Conservation (phyloP, 2,329 filamentous ascomycete species). For the Ilyonectria destructans region DNA sequence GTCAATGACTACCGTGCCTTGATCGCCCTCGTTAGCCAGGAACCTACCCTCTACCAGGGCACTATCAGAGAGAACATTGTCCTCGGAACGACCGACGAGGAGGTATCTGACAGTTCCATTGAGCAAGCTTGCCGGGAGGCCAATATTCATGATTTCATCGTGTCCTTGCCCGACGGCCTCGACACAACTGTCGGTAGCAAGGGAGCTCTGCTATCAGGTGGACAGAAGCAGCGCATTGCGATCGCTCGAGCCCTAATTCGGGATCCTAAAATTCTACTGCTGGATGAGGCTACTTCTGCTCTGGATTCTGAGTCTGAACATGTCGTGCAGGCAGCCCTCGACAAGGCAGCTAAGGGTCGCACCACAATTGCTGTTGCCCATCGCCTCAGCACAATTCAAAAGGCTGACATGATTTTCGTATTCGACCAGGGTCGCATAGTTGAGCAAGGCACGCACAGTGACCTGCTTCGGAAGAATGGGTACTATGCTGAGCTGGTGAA, state of each 20-base stretch:
- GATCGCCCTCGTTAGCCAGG: conserved; percentile 50
- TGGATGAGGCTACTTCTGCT: conserved; percentile 20
- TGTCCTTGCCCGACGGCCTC: conserved; percentile 3
- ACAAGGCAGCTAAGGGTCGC: conserved; percentile 17
- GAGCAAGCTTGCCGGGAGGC: conserved; percentile 40
- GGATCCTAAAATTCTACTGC: conserved; percentile 9
- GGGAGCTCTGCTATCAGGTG: conserved; percentile 17
- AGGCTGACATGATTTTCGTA: conserved; percentile 11
- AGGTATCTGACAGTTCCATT: conserved; percentile 55
- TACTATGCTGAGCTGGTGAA: conserved; percentile 16
- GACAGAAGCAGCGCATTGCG: conserved; percentile 20
- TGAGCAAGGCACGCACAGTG: neutral
- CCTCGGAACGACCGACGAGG: conserved; percentile 54
- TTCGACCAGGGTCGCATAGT: conserved; percentile 19
- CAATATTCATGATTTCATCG: conserved; percentile 19
- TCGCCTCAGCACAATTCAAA: conserved; percentile 18
- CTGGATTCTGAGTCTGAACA: conserved; percentile 16
- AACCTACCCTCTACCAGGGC: conserved; percentile 55
- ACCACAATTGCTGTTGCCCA: conserved; percentile 19
- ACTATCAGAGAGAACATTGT: conserved; percentile 67
- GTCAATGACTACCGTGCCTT: conserved; percentile 45
- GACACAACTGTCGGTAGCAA: conserved; percentile 10
- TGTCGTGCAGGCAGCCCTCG: conserved; percentile 12
- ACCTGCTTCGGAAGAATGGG: conserved; percentile 1
- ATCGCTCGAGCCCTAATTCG: conserved; percentile 22